Evolutionary conservation across 768 basidiomycete species (phyloP).

Genomic region (Boletus rex-veris): DNA sequence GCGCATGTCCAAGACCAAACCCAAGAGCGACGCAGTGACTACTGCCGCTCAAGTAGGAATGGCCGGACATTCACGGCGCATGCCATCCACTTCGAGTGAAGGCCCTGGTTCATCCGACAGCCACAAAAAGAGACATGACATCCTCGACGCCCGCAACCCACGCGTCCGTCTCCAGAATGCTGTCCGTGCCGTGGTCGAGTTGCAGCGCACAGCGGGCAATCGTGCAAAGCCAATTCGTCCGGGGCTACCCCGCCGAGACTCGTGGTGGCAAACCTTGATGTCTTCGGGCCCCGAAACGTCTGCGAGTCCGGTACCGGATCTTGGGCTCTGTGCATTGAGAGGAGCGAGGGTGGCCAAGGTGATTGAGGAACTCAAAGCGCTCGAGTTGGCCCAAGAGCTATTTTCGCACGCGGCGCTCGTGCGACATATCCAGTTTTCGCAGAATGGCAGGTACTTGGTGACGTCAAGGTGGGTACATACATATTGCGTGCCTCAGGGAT

Average conservation of each 20-base stretch:
- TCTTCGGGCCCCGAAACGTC: background rate
- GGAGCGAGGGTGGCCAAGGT: constrained; percentile 37
- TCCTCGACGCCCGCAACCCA: constrained; percentile 22
- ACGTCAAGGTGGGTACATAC: constrained; percentile 43
- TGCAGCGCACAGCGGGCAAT: constrained; percentile 32
- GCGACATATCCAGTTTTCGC: constrained; percentile 56
- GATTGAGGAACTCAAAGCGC: constrained; percentile 38
- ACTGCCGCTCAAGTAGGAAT: background rate
- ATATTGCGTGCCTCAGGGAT: background rate
- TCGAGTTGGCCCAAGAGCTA: constrained; percentile 38
- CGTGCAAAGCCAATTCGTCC: constrained; percentile 16
- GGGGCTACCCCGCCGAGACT: constrained; percentile 23
- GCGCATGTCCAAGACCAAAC: background rate
- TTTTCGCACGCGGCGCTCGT: constrained; percentile 47
- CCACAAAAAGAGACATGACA: background rate
- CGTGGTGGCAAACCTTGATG: constrained; percentile 26
- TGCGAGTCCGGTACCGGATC: constrained; percentile 18
- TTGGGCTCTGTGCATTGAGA: constrained; percentile 28
- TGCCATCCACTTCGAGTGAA: constrained; percentile 5
- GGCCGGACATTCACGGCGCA: background rate
- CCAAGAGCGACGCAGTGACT: background rate
- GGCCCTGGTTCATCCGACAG: background rate
- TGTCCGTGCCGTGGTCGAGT: constrained; percentile 42
- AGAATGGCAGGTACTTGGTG: constrained; percentile 50
- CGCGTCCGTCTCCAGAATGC: constrained; percentile 37